Evolutionary conservation across 768 basidiomycete genomes (phyloP).

Genomic region (Rhizopogon vinicolor): DNA sequence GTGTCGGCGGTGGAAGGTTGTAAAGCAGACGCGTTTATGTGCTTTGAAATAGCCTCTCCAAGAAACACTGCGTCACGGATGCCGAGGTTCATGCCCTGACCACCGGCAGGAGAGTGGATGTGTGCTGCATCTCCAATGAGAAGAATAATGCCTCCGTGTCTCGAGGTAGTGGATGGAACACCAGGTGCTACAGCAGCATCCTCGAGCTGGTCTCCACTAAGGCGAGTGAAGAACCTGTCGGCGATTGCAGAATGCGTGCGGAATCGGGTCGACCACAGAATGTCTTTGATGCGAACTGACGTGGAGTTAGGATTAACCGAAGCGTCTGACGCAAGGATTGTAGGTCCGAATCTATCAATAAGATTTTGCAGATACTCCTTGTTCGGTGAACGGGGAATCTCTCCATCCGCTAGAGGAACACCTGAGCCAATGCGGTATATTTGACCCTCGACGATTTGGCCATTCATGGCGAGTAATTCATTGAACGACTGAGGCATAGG

Average conservation of each 20-base stretch:
- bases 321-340: constrained; percentile 28
- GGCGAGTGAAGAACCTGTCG: constrained; percentile 30
- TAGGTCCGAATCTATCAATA: constrained; percentile 37
- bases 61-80: constrained; percentile 44
- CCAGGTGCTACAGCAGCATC: background rate
- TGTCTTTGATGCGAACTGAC: constrained; percentile 29
- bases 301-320: constrained; percentile 26
- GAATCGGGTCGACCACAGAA: constrained; percentile 45
- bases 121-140: constrained; percentile 47
- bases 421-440: constrained; percentile 39
- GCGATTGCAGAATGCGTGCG: constrained; percentile 41
- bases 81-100: constrained; percentile 49
- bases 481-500: constrained; percentile 31
- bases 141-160: constrained; percentile 15
- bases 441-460: background rate
- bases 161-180: background rate
- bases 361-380: constrained; percentile 40
- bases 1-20: constrained; percentile 5
- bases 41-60: constrained; percentile 30
- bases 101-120: constrained; percentile 47
- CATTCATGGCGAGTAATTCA: constrained; percentile 8
- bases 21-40: constrained; percentile 13
- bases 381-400: constrained; percentile 32
- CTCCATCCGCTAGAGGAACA: constrained; percentile 30
- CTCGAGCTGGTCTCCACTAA: constrained; percentile 9